phyloP scores from a whole-genome alignment of 768 basidiomycete species.

The Leucosporidium creatinivorum region DNA sequence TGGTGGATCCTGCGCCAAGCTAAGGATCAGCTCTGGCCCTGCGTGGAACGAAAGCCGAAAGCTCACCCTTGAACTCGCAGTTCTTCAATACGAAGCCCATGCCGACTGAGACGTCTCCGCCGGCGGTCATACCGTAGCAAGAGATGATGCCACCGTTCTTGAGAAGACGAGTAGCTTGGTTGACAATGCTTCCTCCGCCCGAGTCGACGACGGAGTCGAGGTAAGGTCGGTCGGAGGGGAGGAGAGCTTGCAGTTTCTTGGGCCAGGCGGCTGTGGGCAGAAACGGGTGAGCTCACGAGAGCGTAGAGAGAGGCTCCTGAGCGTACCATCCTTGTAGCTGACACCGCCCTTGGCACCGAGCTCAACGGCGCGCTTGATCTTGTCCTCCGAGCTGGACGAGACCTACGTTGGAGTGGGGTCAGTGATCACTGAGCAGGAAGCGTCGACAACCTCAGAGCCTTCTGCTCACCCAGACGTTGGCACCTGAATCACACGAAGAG shows the following conservation, averaged over 20 bases:
- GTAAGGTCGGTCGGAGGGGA: conserved; percentile 40
- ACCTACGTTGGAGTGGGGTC: neutral
- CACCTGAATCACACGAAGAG: conserved; percentile 15
- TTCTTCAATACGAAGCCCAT: conserved; percentile 74
- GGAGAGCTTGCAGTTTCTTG: conserved; percentile 46
- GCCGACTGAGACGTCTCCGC: conserved; percentile 62
- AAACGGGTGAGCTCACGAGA: neutral
- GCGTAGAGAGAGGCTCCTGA: neutral
- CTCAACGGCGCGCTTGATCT: conserved; percentile 58
- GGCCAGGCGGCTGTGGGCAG: conserved; percentile 37
- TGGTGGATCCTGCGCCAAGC: conserved; percentile 57
- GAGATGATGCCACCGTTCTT: conserved; percentile 41
- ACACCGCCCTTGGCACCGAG: conserved; percentile 73
- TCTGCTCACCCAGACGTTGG: conserved; percentile 65
- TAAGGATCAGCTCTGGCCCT: neutral
- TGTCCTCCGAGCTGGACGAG: conserved; percentile 59
- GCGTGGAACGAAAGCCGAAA: neutral
- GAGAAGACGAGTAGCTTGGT: conserved; percentile 49
- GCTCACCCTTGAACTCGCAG: conserved; percentile 62
- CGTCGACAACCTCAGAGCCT: neutral
- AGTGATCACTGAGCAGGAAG: too few species aligned
- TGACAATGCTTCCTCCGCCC: conserved; percentile 60
- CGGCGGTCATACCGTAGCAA: conserved; percentile 32
- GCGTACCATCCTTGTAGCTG: conserved; percentile 60
- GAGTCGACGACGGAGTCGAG: conserved; percentile 64